Base-by-base conservation (phyloP, 352 stramenopile species). In the Phytophthora tubulina region DNA sequence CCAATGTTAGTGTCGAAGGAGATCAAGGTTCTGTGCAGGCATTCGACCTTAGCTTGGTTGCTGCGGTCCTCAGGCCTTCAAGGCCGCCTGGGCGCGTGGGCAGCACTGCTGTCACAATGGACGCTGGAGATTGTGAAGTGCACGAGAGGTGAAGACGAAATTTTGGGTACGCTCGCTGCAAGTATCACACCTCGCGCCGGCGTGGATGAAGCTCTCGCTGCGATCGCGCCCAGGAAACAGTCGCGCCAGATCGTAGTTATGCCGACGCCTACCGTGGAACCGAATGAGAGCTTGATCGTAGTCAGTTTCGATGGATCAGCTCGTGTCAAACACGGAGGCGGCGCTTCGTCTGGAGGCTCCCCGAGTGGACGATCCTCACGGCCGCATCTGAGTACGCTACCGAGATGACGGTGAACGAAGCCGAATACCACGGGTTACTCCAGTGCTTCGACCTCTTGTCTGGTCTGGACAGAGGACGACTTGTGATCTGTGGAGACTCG, bases 401-500 rank as follows among this genome's bases (percentile, higher is more conserved):
- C 13, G 39, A 45, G 6, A 4, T 45, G 14, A 6, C 13, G 39
- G 9, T 6, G 39, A 2, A 45, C 14, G 13, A 15, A n/a, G n/a
- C n/a, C n/a, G n/a, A n/a, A n/a, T n/a, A n/a, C n/a, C n/a, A n/a
- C n/a, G n/a, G n/a, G n/a, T n/a, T n/a, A n/a, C n/a, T n/a, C n/a
- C n/a, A 49, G 5, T 46, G 35, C 21, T 14, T 67, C 11, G 50
- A 64, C 21, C 32, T 64, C 2, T 5, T 64, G 4, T 6, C 13
- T 11, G 11, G 31, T 1, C 7, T 56, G 46, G 48, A 39, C 6
- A 2, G 11, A 6, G 36, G 17, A 9, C 30, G 41, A 0, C 33
- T 63, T 1, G 10, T 73, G 0, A 46, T 73, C 11, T 63, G 65
- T 14, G 50, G 46, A 6, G 48, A 71, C 8, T 65, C 63, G 1